Percentiles rank a stretch among this genome's conserved stretches.
Evolutionary conservation across 345 rosid genomes (phyloP).

Genomic region (Eucalyptus shirleyi): DNA sequence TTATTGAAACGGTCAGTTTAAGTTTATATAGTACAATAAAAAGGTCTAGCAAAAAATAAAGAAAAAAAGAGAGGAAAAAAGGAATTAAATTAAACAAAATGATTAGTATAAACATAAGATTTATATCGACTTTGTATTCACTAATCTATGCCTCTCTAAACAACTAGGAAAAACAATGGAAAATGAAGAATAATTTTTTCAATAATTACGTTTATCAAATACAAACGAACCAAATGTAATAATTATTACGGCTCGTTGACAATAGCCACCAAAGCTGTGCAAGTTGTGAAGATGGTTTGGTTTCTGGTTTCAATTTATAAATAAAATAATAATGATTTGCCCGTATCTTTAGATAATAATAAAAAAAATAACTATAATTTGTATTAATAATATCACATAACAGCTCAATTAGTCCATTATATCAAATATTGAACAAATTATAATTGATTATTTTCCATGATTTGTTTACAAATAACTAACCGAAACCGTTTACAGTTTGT

Average conservation of each 20-base stretch:
- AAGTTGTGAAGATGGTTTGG: fast-evolving
- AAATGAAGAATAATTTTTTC: neutral
- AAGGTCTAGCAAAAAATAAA: neutral
- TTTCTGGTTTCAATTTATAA: neutral
- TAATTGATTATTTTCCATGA: neutral
- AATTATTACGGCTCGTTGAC: no score
- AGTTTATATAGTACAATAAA: neutral
- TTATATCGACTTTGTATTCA: neutral
- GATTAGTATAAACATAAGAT: neutral
- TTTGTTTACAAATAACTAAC: neutral
- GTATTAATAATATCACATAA: no score
- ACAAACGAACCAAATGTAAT: no score
- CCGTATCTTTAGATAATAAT: neutral
- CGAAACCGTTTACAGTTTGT: neutral
- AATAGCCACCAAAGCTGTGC: neutral
- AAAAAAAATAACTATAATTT: no score
- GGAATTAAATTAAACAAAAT: neutral
- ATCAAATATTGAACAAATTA: neutral
- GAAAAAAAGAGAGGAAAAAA: neutral
- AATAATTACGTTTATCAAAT: neutral
- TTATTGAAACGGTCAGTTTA: neutral
- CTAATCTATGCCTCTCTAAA: neutral
- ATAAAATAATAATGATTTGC: neutral
- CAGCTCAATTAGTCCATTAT: no score
- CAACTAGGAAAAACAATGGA: neutral